Percentiles rank a stretch among this genome's conserved stretches.
Evolutionary conservation across 208 protist genomes (phyloP).

Genomic region (Leishmania tarentolae): DNA sequence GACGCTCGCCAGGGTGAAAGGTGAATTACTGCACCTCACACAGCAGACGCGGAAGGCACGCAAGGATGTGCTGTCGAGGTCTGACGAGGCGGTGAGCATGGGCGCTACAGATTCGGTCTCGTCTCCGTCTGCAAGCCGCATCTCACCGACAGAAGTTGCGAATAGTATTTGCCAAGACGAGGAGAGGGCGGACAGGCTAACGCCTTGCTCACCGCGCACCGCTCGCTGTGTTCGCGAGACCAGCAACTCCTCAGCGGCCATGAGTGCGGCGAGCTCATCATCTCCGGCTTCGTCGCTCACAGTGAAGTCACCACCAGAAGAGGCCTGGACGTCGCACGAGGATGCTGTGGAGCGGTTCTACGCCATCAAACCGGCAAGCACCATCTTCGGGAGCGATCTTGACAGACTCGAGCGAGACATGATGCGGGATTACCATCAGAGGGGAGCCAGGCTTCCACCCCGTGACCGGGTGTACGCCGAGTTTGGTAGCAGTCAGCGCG

Average conservation of each 20-base stretch:
- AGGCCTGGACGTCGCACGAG: conserved; percentile 39
- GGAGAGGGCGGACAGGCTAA: not conserved
- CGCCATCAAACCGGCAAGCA: conserved; percentile 54
- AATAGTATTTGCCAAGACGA: not conserved
- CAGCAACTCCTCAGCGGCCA: not conserved
- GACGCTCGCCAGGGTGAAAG: conserved; percentile 22
- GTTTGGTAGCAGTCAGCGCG: conserved; percentile 46
- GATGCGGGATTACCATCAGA: conserved; percentile 76
- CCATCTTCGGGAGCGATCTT: conserved; percentile 75
- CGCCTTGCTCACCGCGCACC: not conserved
- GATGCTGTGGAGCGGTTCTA: conserved; percentile 40
- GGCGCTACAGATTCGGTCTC: not conserved
- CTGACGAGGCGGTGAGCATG: not conserved
- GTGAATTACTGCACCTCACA: conserved; percentile 22
- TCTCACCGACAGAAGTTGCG: conserved; percentile 17
- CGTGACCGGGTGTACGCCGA: conserved; percentile 54
- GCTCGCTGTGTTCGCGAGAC: not conserved
- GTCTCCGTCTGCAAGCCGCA: conserved; percentile 11
- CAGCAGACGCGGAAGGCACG: conserved; percentile 19
- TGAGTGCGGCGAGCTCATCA: conserved; percentile 20
- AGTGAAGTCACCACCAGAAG: conserved; percentile 11
- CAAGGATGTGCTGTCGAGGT: conserved; percentile 16
- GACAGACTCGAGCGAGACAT: conserved; percentile 79
- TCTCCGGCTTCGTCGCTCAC: conserved; percentile 18
- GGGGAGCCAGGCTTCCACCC: conserved; percentile 41